Percentiles rank a stretch among this genome's conserved stretches.
These are phyloP conservation scores for Plasmodium cynomolgi DNA, from an alignment of 169 alveolate species.

Conservation along the genomic window DNA sequence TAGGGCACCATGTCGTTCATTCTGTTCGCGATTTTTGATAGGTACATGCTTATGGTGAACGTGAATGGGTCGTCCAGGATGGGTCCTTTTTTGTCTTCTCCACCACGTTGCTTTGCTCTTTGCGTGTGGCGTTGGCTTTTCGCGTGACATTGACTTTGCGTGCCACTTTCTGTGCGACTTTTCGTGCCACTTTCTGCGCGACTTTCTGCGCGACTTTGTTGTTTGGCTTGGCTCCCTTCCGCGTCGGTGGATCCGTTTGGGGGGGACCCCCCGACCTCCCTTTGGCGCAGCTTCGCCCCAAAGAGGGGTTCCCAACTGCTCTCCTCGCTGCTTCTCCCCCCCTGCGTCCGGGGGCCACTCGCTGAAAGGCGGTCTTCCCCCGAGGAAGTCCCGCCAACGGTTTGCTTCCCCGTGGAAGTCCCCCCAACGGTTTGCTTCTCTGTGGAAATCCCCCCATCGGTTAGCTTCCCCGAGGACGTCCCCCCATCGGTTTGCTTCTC, in stretches of 20 bases:
- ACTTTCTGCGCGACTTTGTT: neutral
- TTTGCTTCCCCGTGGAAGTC: neutral
- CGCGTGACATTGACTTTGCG: too few species aligned
- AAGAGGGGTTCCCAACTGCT: neutral
- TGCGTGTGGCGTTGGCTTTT: too few species aligned
- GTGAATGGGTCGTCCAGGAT: conserved; percentile 8
- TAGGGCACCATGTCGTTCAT: conserved; percentile 14
- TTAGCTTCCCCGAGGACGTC: neutral
- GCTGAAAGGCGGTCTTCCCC: neutral
- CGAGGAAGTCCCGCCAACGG: neutral
- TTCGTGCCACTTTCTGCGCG: neutral
- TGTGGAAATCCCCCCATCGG: neutral
- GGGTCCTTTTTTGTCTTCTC: neutral
- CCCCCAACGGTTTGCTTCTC: neutral
- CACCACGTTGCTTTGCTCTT: neutral
- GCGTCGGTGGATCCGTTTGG: neutral
- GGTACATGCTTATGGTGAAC: conserved; percentile 10
- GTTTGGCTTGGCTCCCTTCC: neutral
- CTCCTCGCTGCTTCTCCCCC: neutral
- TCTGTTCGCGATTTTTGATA: conserved; percentile 14
- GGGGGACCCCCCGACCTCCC: neutral
- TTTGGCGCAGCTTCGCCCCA: neutral
- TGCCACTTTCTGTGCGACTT: neutral
- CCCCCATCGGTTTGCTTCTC: neutral
- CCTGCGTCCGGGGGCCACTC: neutral